A percentile compares a stretch with the other conserved stretches of the same genome.
phyloP scores from a whole-genome alignment of 129 eudicot species.

The Apium graveolens region DNA sequence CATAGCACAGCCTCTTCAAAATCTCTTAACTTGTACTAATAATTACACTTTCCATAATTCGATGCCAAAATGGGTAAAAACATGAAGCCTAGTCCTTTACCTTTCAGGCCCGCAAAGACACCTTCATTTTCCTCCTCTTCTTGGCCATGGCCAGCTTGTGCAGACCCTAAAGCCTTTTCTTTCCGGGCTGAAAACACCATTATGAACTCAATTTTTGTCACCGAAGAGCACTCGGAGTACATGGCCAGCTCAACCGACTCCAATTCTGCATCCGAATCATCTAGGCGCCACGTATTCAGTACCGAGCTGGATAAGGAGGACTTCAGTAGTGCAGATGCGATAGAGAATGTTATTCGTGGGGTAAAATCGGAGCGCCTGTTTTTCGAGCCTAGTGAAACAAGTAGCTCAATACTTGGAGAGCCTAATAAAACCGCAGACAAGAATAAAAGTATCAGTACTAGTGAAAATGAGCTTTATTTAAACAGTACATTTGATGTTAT shows the following conservation, averaged over 20 bases:
- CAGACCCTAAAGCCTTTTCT: conserved; percentile 59
- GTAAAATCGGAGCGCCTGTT: conserved; percentile 60
- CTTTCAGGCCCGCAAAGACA: conserved; percentile 27
- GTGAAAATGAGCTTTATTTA: conserved; percentile 1
- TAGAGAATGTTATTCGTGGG: conserved; percentile 44
- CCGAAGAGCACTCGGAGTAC: not conserved
- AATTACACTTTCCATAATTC: not conserved
- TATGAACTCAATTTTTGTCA: conserved; percentile 28
- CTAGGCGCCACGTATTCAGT: not conserved
- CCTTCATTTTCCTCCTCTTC: conserved; percentile 5
- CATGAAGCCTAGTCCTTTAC: conserved; percentile 31
- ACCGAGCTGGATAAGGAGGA: not conserved
- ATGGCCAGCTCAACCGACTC: not conserved
- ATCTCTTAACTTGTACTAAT: not conserved
- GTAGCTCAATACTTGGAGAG: conserved; percentile 53
- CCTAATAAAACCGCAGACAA: conserved; percentile 9
- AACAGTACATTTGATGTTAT: conserved; percentile 26
- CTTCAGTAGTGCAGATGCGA: not conserved
- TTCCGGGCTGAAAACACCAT: conserved; percentile 50
- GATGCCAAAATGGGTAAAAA: conserved; percentile 13
- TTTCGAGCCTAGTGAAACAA: conserved; percentile 58
- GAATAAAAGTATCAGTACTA: not conserved
- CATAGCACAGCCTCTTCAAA: not conserved
- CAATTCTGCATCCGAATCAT: not conserved
- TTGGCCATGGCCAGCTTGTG: conserved; percentile 61